phyloP scores from a whole-genome alignment of 257 asterid species.

The Haberlea rhodopensis region DNA sequence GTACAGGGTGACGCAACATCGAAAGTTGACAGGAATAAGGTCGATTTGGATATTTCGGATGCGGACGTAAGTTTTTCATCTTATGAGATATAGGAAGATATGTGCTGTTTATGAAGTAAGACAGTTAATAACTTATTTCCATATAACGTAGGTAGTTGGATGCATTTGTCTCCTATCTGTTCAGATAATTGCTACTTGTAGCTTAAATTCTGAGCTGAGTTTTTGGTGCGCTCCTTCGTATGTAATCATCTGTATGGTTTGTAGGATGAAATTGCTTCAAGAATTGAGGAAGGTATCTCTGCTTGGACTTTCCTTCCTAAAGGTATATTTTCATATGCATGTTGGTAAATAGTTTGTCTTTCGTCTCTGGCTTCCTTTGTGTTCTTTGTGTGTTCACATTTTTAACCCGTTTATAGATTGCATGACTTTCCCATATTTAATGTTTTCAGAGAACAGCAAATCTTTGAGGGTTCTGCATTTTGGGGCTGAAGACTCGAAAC shows the following conservation, averaged over 20 bases:
- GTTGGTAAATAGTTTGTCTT: not conserved
- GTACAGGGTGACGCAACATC: slow-evolving; percentile 21
- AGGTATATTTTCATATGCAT: slow-evolving; percentile 42
- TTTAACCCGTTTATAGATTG: not conserved
- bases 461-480: slow-evolving; percentile 49
- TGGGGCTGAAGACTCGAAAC: slow-evolving; percentile 43
- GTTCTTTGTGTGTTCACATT: slow-evolving; percentile 2
- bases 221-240: slow-evolving; percentile 1
- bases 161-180: slow-evolving; percentile 2
- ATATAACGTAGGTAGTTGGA: not conserved
- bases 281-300: slow-evolving; percentile 74
- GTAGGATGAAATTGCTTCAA: slow-evolving; percentile 57
- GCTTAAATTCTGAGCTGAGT: slow-evolving; percentile 2
- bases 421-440: slow-evolving; percentile 1
- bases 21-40: slow-evolving; percentile 24
- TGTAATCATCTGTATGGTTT: slow-evolving; percentile 23
- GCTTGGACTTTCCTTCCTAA: slow-evolving; percentile 89
- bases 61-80: slow-evolving; percentile 40
- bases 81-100: slow-evolving; percentile 9
- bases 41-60: slow-evolving; percentile 32
- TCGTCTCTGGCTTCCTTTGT: slow-evolving; percentile 11
- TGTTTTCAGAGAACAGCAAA: slow-evolving; percentile 51
- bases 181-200: slow-evolving; percentile 10
- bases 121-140: not conserved
- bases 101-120: slow-evolving; percentile 13